Percentiles rank a stretch among this genome's conserved stretches.
phyloP scores from a whole-genome alignment of 257 asterid species.

The Ballota nigra region DNA sequence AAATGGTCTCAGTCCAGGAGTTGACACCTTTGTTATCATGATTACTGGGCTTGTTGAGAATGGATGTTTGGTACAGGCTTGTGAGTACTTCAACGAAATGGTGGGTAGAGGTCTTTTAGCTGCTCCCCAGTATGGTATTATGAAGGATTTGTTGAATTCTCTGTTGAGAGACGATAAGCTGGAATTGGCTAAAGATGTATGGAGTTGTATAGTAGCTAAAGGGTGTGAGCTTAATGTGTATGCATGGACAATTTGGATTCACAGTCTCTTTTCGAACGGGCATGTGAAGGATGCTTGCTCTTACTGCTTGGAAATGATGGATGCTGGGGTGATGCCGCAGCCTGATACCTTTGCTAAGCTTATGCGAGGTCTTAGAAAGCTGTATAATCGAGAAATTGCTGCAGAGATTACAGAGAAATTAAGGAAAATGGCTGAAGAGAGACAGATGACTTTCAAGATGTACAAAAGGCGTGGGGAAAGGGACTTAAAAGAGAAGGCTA shows the following conservation, averaged over 20 bases:
- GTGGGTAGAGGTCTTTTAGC: conserved; percentile 73
- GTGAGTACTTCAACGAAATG: conserved; percentile 82
- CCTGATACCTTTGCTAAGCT: conserved; percentile 94
- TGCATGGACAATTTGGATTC: conserved; percentile 98
- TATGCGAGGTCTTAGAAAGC: conserved; percentile 70
- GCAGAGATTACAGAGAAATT: conserved; percentile 92
- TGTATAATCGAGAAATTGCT: conserved; percentile 75
- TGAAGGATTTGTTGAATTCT: conserved; percentile 72
- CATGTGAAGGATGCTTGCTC: conserved; percentile 87
- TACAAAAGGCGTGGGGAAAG: conserved; percentile 87
- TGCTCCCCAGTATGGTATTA: conserved; percentile 75
- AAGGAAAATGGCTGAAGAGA: conserved; percentile 79
- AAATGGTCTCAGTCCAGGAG: conserved; percentile 66
- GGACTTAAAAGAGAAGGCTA: conserved; percentile 71
- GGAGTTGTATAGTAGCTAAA: conserved; percentile 68
- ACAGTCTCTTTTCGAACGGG: conserved; percentile 71
- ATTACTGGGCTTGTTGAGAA: conserved; percentile 67
- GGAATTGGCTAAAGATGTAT: conserved; percentile 63
- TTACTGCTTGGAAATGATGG: conserved; percentile 89
- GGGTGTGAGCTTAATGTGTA: conserved; percentile 82
- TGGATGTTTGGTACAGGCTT: conserved; percentile 66
- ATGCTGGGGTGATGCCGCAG: conserved; percentile 89
- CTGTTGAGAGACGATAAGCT: conserved; percentile 72
- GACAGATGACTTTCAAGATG: conserved; percentile 86
- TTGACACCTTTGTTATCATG: conserved; percentile 65